Conservation (phyloP, 1,139 yeast species). For the Lipomyces yarrowii region DNA sequence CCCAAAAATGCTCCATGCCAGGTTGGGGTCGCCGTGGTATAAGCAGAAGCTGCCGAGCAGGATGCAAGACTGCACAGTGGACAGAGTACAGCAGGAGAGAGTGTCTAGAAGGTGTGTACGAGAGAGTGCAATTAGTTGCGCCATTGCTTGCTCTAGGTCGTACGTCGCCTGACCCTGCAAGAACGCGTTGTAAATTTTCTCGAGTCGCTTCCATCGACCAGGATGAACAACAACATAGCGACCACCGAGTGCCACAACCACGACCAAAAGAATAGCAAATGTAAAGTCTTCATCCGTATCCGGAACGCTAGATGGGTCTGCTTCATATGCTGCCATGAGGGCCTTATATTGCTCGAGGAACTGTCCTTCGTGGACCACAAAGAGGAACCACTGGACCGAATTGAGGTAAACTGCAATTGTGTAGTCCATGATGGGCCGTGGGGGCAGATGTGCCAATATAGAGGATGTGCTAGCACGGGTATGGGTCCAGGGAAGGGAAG, state of each 20-base stretch:
- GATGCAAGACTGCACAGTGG: constrained; percentile 23
- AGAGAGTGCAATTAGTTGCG: constrained; percentile 14
- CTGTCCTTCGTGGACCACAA: constrained; percentile 18
- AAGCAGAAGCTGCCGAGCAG: constrained; percentile 15
- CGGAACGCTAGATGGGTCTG: constrained; percentile 16
- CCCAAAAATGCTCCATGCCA: constrained; percentile 23
- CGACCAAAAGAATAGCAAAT: constrained; percentile 8
- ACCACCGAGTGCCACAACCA: constrained; percentile 17
- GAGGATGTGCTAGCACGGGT: constrained; percentile 16
- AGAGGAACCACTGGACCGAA: constrained; percentile 24
- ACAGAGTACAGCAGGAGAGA: constrained; percentile 19
- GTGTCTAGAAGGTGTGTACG: constrained; percentile 19
- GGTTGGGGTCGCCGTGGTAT: constrained; percentile 18
- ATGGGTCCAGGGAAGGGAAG: constrained; percentile 12
- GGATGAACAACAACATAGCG: constrained; percentile 17
- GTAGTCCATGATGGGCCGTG: constrained; percentile 22
- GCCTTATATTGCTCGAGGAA: constrained; percentile 12
- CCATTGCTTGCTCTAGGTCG: constrained; percentile 10
- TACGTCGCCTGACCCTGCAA: neutral
- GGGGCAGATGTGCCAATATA: constrained; percentile 20
- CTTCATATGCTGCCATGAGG: constrained; percentile 11
- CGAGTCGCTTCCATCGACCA: constrained; percentile 12
- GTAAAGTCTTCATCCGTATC: constrained; percentile 21
- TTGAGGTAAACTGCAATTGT: constrained; percentile 19
- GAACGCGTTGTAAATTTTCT: constrained; percentile 5